Base-by-base conservation (phyloP, 164 flowering plant species). In the Piper longum region DNA sequence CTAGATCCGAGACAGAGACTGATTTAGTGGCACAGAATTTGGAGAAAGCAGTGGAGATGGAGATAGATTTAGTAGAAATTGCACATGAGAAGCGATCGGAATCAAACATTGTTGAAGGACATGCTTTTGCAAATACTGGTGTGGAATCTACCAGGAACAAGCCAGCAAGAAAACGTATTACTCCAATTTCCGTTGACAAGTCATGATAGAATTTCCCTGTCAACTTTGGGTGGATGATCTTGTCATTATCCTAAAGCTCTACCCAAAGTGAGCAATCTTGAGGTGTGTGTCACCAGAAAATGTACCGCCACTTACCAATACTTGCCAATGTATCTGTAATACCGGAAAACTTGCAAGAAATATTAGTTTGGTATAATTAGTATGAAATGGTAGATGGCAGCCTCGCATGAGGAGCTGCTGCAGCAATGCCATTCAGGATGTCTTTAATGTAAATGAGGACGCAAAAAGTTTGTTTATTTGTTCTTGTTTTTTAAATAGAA, bases 111-210 rank as follows among this genome's bases (percentile, higher is more conserved):
- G 68, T 19, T 16, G 69, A 72, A 61, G 77, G 8, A 62, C 79
- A 62, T 67, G 73, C 64, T 56, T 64, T 74, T 1, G 63, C 72
- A 16, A 71, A 57, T 51, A 36, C 78, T 48, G 44, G 12, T 2
- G 74, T 55, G 51, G 66, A 73, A 41, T 51, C 81, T 4, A 45
- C n/a, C 36, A 61, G 81, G 41, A 73, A 52, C 61, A 87, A 85
- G 76, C 84, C 88, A 17, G 81, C 88, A 13, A 89, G 77, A 80
- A 82, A 81, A 77, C 88, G 98, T 13, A 92, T 92, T 42, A 86
- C 91, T 59, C 98, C 98, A 12, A 76, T 87, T 75, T 85, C 90
- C 41, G 81, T 91, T 54, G 85, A 84, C 71, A 59, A 71, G 58
- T 57, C 36, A 26, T 26, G 66, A 39, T 57, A 36, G 17, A n/a